phyloP scores from a whole-genome alignment of 495 filamentous ascomycete species.

The Neurospora sp. region DNA sequence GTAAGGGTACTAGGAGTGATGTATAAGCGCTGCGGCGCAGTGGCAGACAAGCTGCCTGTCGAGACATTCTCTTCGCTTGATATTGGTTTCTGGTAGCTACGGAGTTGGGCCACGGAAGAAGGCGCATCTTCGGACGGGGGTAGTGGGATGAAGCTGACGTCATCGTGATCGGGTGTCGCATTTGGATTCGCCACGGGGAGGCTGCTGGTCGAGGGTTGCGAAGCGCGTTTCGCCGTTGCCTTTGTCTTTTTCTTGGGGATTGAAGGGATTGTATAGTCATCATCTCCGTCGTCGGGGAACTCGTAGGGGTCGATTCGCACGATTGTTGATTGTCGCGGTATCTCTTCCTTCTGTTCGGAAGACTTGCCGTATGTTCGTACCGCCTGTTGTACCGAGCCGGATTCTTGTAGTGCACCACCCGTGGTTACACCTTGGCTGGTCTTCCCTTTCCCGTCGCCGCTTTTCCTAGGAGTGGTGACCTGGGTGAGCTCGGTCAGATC shows the following conservation, averaged over 20 bases:
- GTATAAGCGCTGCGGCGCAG: slow-evolving; percentile 8
- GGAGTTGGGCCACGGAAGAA: neutral
- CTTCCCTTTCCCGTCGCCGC: neutral
- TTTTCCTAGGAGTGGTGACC: slow-evolving; percentile 12
- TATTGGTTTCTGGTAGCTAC: neutral
- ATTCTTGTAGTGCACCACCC: neutral
- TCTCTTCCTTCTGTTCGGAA: neutral
- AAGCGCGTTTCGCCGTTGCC: neutral
- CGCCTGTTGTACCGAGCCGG: neutral
- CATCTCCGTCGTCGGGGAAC: slow-evolving; percentile 2
- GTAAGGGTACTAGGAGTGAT: slow-evolving; percentile 18
- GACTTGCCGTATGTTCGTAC: slow-evolving; percentile 11
- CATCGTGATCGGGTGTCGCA: neutral
- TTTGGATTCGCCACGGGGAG: neutral
- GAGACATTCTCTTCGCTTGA: neutral
- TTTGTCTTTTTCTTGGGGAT: slow-evolving; percentile 1
- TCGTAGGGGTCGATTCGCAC: neutral
- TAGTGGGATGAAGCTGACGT: neutral
- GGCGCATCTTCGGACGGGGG: neutral
- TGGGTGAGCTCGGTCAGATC: slow-evolving; percentile 15
- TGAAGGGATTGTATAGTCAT: slow-evolving; percentile 4
- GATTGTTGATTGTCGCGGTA: neutral
- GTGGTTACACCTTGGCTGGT: neutral
- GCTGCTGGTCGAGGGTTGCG: neutral
- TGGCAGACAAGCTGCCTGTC: slow-evolving; percentile 5